Evolutionary conservation across 352 stramenopile genomes (phyloP).

Genomic region (Globisporangium polare): DNA sequence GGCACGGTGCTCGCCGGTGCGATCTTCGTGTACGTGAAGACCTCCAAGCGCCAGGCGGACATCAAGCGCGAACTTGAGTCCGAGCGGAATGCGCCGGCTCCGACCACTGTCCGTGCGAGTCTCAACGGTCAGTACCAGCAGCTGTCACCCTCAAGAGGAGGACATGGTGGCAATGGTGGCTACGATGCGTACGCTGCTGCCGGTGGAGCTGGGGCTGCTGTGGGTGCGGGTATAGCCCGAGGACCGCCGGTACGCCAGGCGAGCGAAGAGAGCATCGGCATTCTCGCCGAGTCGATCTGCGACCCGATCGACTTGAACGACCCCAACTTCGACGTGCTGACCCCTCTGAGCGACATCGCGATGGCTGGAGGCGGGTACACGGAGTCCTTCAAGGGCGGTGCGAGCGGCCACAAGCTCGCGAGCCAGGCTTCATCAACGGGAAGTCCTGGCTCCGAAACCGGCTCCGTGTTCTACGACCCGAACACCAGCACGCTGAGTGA

Average conservation of each 20-base stretch:
- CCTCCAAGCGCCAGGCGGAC: slow-evolving; percentile 26
- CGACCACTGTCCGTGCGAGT: background rate
- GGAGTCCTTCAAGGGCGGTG: slow-evolving; percentile 3
- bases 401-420: slow-evolving; percentile 17
- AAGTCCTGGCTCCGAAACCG: slow-evolving; percentile 16
- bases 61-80: slow-evolving; percentile 31
- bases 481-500: slow-evolving; percentile 14
- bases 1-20: slow-evolving; percentile 35
- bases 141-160: slow-evolving; percentile 15
- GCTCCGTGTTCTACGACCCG: slow-evolving; percentile 32
- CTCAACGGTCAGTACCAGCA: slow-evolving; percentile 12
- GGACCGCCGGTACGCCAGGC: background rate
- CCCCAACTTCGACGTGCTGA: slow-evolving; percentile 53
- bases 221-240: background rate
- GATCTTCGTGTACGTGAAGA: slow-evolving; percentile 55
- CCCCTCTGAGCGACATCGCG: slow-evolving; percentile 53
- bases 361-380: slow-evolving; percentile 16
- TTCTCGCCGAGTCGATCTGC: background rate
- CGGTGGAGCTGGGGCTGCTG: background rate
- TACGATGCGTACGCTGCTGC: slow-evolving; percentile 11
- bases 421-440: slow-evolving; percentile 7
- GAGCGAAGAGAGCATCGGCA: background rate
- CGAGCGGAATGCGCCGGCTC: background rate
- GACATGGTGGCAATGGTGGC: background rate
- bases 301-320: slow-evolving; percentile 40